A percentile compares a stretch with the other conserved stretches of the same genome.
Evolutionary conservation across 2,329 filamentous ascomycete genomes (phyloP).

Genomic region (Aureobasidium leucospermi): DNA sequence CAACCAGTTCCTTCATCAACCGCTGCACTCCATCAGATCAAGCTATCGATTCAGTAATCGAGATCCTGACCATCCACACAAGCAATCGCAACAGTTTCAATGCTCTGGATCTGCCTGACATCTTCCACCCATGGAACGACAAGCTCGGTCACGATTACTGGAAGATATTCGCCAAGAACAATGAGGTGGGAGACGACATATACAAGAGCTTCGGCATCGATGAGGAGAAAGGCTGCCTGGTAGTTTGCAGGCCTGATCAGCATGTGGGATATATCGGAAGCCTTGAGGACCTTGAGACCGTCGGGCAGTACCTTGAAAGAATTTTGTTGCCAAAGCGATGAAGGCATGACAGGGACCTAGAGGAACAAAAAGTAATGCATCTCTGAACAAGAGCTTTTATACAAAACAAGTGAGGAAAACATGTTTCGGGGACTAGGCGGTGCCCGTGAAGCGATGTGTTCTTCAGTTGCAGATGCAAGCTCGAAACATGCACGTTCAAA

Average conservation of each 20-base stretch:
- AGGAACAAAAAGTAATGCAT: too few relatives aligned
- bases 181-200: background rate
- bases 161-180: background rate
- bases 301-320: background rate
- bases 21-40: background rate
- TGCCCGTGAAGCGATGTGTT: too few relatives aligned
- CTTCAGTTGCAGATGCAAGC: too few relatives aligned
- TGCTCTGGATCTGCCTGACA: background rate
- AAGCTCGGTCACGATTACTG: background rate
- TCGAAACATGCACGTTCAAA: too few relatives aligned
- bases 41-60: background rate
- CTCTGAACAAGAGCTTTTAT: too few relatives aligned
- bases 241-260: background rate
- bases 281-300: background rate
- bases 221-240: background rate
- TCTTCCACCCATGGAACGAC: background rate
- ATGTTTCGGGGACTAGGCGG: too few relatives aligned
- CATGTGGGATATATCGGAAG: background rate
- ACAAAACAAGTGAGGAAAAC: too few relatives aligned
- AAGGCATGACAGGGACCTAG: background rate
- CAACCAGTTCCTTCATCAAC: background rate
- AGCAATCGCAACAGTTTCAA: background rate
- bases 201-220: background rate
- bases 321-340: background rate
- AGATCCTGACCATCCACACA: background rate